Evolutionary conservation across 352 stramenopile genomes (phyloP), one percentile per base, ranked within the genome.

Genomic region (Globisporangium lucens): DNA sequence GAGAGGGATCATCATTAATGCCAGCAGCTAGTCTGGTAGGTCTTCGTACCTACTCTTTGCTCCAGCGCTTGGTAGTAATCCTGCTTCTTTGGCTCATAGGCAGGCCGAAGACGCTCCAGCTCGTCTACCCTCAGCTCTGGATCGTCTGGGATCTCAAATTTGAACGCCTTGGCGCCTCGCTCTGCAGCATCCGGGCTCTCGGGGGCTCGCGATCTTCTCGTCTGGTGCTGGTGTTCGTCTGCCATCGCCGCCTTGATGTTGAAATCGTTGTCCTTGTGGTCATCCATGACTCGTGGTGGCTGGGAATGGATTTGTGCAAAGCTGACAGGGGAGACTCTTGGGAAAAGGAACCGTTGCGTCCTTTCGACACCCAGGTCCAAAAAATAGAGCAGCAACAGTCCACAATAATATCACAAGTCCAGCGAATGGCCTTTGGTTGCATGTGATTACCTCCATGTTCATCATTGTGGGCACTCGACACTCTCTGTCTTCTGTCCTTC

Each of bases 1-100:
- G 24, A 24, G 24, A 24, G 24, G 24, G 24, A 24, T 24, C 24
- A 24, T 24, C 24, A 24, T 24, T 24, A 24, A 43, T 15, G 36
- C 13, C 13, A 53, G 7, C 9, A 38, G 10, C 10, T 52, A 43
- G 29, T 5, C 10, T 10, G 7, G 24, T 24, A 24, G 24, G 24
- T 24, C 24, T 17, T 3, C 58, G 29, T n/a, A 71, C 65, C 65
- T n/a, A 71, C 47, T 46, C 60, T 52, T 33, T 67, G 17, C 36
- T 66, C 60, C 8, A 67, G 47, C 4, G 41, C 36, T 30, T 20
- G 38, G 24, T 27, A 22, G 30, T 24, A 20, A 6, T 59, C 47
- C 2, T 33, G 13, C 5, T 1, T n/a, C 10, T n/a, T 30, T 30
- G 24, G 24, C 24, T 24, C 24, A 24, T 24, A 0, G 24, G n/a